These are phyloP conservation scores for Microcyclospora pomicola DNA, from an alignment of 2,329 filamentous ascomycete species.

Conservation along the genomic window DNA sequence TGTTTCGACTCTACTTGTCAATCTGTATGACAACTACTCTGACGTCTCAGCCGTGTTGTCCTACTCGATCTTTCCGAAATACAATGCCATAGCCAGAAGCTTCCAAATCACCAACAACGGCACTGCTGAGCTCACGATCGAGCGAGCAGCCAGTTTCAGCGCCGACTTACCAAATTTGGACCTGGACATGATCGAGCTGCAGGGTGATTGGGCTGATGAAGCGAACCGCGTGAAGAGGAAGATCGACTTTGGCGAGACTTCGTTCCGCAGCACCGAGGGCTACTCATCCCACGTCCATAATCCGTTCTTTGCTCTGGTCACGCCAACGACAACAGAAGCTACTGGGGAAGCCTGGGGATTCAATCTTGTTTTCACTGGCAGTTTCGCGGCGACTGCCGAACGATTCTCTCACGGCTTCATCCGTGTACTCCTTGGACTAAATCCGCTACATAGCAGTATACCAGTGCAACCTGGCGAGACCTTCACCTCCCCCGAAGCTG, in stretches of 20 bases:
- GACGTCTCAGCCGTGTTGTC: constrained; percentile 44
- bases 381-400: constrained; percentile 48
- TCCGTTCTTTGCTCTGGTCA: constrained; percentile 46
- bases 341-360: constrained; percentile 51
- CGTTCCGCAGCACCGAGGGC: constrained; percentile 45
- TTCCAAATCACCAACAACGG: constrained; percentile 49
- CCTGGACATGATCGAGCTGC: constrained; percentile 47
- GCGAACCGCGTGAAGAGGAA: constrained; percentile 40
- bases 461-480: constrained; percentile 41
- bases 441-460: constrained; percentile 48
- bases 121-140: constrained; percentile 37
- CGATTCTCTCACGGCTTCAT: constrained; percentile 49
- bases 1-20: constrained; percentile 45
- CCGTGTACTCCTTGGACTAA: constrained; percentile 46
- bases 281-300: constrained; percentile 53
- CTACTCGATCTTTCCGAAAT: constrained; percentile 50
- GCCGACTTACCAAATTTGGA: constrained; percentile 47
- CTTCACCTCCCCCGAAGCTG: constrained; percentile 48
- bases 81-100: constrained; percentile 48
- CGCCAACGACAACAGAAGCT: constrained; percentile 45
- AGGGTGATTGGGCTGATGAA: constrained; percentile 51
- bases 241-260: constrained; percentile 40
- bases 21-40: constrained; percentile 45
- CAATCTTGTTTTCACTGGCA: constrained; percentile 51
- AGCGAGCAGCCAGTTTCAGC: constrained; percentile 47